Evolutionary conservation across 148 eudicot genomes (phyloP).

Genomic region (Chenopodium berlandieri): DNA sequence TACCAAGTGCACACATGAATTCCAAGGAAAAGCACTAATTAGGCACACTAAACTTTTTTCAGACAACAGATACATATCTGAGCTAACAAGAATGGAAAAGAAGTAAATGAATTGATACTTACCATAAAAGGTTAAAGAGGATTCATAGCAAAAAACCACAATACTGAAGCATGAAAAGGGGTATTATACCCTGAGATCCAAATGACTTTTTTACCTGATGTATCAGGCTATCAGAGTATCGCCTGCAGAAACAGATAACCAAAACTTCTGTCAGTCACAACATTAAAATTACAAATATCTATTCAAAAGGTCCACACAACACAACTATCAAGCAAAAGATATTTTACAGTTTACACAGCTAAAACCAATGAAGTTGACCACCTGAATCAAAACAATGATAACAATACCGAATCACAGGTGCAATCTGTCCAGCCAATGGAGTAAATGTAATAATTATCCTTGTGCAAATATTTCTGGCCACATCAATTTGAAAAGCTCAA

Average conservation of each 20-base stretch:
- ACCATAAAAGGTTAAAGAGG: background rate
- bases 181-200: background rate
- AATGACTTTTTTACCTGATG: background rate
- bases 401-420: background rate
- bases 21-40: conserved; percentile 19
- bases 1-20: conserved; percentile 3
- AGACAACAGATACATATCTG: background rate
- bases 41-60: background rate
- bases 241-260: background rate
- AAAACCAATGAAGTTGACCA: background rate
- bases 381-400: background rate
- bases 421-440: background rate
- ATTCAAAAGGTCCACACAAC: background rate
- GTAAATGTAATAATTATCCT: no score
- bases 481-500: no score
- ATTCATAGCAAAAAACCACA: conserved; percentile 2
- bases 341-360: background rate
- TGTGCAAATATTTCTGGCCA: no score
- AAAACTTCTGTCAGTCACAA: background rate
- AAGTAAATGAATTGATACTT: background rate
- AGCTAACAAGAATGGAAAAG: background rate
- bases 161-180: background rate
- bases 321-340: background rate
- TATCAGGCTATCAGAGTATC: background rate
- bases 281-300: background rate